Conservation (phyloP, 805 yeast genomes). For the Sugiyamaella qingdaonensis region DNA sequence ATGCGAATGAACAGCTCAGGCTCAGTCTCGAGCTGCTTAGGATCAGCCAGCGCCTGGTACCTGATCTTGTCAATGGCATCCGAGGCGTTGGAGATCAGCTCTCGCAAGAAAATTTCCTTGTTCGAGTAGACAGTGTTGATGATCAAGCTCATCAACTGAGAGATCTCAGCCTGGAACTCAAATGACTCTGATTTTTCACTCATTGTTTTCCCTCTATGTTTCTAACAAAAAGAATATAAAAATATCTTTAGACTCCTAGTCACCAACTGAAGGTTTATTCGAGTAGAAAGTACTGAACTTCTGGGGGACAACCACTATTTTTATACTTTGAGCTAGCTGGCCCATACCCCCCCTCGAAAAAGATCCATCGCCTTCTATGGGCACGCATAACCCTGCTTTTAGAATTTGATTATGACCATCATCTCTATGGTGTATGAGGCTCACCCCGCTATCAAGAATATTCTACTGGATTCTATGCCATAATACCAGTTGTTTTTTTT, state of each 20-base stretch:
- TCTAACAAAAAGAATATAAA: background rate
- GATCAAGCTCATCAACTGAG: constrained; percentile 99
- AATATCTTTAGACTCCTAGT: constrained; percentile 3
- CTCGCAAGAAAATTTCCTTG: constrained; percentile 99
- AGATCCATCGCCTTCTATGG: constrained; percentile 14
- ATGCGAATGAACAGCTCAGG: constrained; percentile 96
- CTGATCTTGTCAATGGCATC: constrained; percentile 99
- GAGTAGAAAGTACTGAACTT: constrained; percentile 2
- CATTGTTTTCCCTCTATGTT: constrained; percentile 19
- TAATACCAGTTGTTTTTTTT: background rate
- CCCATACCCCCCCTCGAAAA: constrained; percentile 2
- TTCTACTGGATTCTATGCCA: constrained; percentile 1
- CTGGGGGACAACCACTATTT: background rate
- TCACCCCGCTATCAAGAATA: background rate
- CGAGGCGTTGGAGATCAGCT: constrained; percentile 95
- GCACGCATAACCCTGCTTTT: background rate
- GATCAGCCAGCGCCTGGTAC: constrained; percentile 92
- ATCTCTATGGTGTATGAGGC: background rate
- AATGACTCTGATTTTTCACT: constrained; percentile 38
- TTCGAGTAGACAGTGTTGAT: constrained; percentile 99
- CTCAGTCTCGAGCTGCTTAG: constrained; percentile 86
- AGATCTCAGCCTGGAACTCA: constrained; percentile 99
- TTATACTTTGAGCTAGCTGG: background rate
- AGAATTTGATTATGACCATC: background rate
- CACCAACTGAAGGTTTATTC: background rate